A percentile compares a stretch with the other conserved stretches of the same genome.
These are phyloP conservation scores for Trametes gibbosa DNA, from an alignment of 768 basidiomycete genomes.

Conservation along the genomic window DNA sequence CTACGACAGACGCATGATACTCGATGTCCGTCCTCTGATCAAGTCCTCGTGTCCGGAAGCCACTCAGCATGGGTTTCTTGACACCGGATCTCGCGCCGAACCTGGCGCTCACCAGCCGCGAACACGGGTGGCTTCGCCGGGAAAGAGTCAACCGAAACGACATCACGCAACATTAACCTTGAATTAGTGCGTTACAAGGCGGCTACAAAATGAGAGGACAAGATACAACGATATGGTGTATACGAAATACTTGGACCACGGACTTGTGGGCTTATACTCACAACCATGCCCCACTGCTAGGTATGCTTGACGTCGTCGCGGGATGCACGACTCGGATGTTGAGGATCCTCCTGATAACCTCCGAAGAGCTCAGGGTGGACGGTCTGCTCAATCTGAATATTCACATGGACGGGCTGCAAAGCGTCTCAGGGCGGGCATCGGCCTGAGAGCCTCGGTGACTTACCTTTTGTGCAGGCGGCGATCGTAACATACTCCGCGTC, in stretches of 20 bases:
- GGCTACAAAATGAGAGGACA: too few species aligned
- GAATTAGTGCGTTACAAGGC: too few species aligned
- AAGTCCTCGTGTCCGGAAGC: background rate
- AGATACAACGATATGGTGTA: too few species aligned
- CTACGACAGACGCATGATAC: too few species aligned
- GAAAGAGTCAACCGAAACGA: too few species aligned
- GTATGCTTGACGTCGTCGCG: background rate
- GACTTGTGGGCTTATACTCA: background rate
- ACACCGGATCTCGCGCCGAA: too few species aligned
- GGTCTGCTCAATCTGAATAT: conserved; percentile 4
- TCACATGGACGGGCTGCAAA: background rate
- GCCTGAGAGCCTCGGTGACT: background rate
- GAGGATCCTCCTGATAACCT: background rate
- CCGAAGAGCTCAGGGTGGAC: background rate
- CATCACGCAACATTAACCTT: too few species aligned
- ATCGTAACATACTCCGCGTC: too few species aligned
- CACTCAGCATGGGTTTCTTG: too few species aligned
- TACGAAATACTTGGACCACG: background rate
- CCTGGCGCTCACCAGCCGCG: too few species aligned
- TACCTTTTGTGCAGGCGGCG: background rate
- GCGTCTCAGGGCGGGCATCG: background rate
- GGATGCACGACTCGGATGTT: background rate
- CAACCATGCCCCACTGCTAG: background rate
- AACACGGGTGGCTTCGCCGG: too few species aligned
- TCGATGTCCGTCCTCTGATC: background rate